These are phyloP conservation scores for Exophiala lecanii-corni DNA, from an alignment of 2,329 filamentous ascomycete genomes.

Conservation along the genomic window DNA sequence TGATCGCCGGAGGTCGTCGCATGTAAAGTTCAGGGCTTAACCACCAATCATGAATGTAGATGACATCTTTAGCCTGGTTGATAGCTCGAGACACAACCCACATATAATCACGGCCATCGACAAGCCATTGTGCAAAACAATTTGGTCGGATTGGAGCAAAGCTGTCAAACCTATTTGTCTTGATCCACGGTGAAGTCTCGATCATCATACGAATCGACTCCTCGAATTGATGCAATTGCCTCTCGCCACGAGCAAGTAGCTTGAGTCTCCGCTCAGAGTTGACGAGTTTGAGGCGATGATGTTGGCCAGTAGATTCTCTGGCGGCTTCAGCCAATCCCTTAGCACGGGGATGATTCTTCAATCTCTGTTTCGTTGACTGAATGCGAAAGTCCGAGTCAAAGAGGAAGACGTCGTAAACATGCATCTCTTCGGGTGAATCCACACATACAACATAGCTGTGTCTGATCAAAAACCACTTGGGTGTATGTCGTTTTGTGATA, in stretches of 20 bases:
- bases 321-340: conserved; percentile 62
- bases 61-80: conserved; percentile 93
- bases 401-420: conserved; percentile 98
- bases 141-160: conserved; percentile 84
- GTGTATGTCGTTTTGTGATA: conserved; percentile 63
- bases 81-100: conserved; percentile 98
- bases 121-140: conserved; percentile 92
- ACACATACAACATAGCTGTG: conserved; percentile 97
- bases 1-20: conserved; percentile 87
- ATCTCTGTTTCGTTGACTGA: conserved; percentile 48
- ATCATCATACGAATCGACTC: conserved; percentile 88
- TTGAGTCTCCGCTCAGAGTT: conserved; percentile 92
- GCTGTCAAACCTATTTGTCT: conserved; percentile 81
- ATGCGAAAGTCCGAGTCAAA: conserved; percentile 84
- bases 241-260: conserved; percentile 83
- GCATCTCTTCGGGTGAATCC: conserved; percentile 98
- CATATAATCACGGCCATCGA: conserved; percentile 97
- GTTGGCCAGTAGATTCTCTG: conserved; percentile 61
- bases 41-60: conserved; percentile 99
- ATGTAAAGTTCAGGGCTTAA: conserved; percentile 93
- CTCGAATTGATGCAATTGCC: conserved; percentile 85
- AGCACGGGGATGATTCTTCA: conserved; percentile 45
- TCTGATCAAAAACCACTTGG: conserved; percentile 97
- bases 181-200: conserved; percentile 74
- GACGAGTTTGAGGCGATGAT: conserved; percentile 80